phyloP scores from a whole-genome alignment of 2,329 filamentous ascomycete genomes.

The Zymoseptoria tritici region DNA sequence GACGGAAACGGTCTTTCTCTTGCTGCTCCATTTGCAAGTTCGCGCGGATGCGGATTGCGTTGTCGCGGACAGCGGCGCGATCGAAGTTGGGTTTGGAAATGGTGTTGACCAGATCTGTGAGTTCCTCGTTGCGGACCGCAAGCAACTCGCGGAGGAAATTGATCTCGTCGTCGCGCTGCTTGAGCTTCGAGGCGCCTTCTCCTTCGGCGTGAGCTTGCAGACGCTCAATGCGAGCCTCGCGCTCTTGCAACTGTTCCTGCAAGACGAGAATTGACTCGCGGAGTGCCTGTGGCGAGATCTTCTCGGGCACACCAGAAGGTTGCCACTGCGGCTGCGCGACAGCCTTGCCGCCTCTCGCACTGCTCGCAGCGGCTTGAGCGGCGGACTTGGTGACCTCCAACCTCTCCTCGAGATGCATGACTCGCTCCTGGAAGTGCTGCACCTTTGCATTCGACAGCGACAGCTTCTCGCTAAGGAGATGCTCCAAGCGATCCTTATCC shows the following conservation, averaged over 20 bases:
- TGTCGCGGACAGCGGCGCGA: slow-evolving; percentile 72
- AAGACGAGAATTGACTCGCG: slow-evolving; percentile 93
- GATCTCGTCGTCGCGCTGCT: slow-evolving; percentile 90
- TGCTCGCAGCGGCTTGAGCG: slow-evolving; percentile 72
- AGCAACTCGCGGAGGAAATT: slow-evolving; percentile 90
- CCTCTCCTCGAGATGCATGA: slow-evolving; percentile 80
- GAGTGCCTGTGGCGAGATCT: slow-evolving; percentile 87
- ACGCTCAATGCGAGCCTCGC: slow-evolving; percentile 81
- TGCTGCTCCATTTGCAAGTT: slow-evolving; percentile 98
- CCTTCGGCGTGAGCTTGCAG: slow-evolving; percentile 73
- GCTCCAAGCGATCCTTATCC: slow-evolving; percentile 72
- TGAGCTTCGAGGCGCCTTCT: slow-evolving; percentile 72
- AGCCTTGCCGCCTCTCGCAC: slow-evolving; percentile 32
- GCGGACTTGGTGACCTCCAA: slow-evolving; percentile 84
- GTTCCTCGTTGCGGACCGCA: slow-evolving; percentile 79
- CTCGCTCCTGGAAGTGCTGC: slow-evolving; percentile 76
- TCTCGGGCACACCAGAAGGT: slow-evolving; percentile 55
- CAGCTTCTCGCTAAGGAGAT: slow-evolving; percentile 72
- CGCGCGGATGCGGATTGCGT: slow-evolving; percentile 83
- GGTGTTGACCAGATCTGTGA: slow-evolving; percentile 82
- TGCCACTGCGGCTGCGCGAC: slow-evolving; percentile 1
- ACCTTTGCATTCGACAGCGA: slow-evolving; percentile 76
- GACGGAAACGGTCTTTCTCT: slow-evolving; percentile 72
- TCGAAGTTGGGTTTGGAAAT: slow-evolving; percentile 68
- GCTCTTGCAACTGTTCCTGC: slow-evolving; percentile 92